Evolutionary conservation across 768 basidiomycete genomes (phyloP).

Genomic region (Phaeotremella fagi): DNA sequence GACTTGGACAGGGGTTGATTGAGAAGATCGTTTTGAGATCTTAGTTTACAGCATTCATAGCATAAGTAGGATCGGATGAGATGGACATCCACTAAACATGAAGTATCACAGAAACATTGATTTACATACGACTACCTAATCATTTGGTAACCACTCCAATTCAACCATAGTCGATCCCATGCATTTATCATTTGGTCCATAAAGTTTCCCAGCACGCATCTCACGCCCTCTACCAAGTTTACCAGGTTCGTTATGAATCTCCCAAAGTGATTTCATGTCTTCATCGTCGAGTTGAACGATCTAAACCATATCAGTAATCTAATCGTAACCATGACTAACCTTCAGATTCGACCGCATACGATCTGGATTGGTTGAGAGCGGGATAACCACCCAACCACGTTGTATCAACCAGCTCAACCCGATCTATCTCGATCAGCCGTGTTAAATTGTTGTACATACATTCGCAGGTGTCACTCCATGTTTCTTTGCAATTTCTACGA

Average conservation of each 20-base stretch:
- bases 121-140: too few species aligned
- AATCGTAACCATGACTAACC: conserved; percentile 41
- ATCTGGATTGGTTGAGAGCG: conserved; percentile 54
- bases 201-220: neutral
- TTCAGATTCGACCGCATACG: conserved; percentile 56
- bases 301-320: neutral
- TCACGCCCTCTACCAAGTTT: neutral
- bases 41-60: too few species aligned
- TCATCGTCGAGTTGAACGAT: neutral
- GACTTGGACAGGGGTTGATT: conserved; percentile 68
- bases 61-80: too few species aligned
- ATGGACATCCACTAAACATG: too few species aligned
- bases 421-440: conserved; percentile 50
- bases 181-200: neutral
- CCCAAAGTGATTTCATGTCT: neutral
- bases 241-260: neutral
- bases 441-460: neutral
- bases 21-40: conserved; percentile 40
- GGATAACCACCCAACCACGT: conserved; percentile 52
- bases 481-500: conserved; percentile 1
- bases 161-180: neutral
- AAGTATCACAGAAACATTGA: too few species aligned
- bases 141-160: neutral
- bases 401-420: conserved; percentile 57
- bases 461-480: neutral